Conservation (phyloP, 1,139 yeast genomes). For the Taphrina populina region DNA sequence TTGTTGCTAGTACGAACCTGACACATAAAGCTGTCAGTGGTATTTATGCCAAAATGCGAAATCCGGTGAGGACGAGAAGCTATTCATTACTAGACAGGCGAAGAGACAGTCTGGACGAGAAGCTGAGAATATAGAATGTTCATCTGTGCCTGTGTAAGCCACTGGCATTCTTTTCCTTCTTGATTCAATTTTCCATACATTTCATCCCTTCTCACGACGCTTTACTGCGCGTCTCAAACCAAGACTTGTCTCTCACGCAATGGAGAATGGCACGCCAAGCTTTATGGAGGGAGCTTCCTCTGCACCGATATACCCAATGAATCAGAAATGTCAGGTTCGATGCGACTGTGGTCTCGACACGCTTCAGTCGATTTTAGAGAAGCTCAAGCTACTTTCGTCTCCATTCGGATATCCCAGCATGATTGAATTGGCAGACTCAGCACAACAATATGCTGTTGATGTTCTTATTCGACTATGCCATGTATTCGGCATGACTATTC, state of each 20-base stretch:
- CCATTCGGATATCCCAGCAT: conserved; percentile 3
- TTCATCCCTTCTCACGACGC: no score
- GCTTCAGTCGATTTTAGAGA: conserved; percentile 11
- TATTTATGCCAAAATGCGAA: conserved; percentile 7
- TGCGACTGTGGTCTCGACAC: background rate
- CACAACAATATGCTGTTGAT: background rate
- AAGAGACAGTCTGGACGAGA: conserved; percentile 17
- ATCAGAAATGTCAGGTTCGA: background rate
- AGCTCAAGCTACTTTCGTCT: conserved; percentile 7
- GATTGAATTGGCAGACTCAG: background rate
- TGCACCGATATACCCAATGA: no score
- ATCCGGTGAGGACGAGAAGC: conserved; percentile 6
- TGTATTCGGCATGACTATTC: conserved; percentile 6
- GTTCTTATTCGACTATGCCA: background rate
- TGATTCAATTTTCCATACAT: no score
- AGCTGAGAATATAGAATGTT: no score
- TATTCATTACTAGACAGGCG: conserved; percentile 10
- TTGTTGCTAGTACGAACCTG: conserved; percentile 54
- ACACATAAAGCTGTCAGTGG: conserved; percentile 39
- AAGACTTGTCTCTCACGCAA: background rate
- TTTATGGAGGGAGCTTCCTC: no score
- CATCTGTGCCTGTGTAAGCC: no score
- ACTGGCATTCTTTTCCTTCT: no score
- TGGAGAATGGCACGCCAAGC: no score
- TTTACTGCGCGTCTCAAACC: background rate